phyloP scores from a whole-genome alignment of 305 asterid species.

The Fraxinus sp. region DNA sequence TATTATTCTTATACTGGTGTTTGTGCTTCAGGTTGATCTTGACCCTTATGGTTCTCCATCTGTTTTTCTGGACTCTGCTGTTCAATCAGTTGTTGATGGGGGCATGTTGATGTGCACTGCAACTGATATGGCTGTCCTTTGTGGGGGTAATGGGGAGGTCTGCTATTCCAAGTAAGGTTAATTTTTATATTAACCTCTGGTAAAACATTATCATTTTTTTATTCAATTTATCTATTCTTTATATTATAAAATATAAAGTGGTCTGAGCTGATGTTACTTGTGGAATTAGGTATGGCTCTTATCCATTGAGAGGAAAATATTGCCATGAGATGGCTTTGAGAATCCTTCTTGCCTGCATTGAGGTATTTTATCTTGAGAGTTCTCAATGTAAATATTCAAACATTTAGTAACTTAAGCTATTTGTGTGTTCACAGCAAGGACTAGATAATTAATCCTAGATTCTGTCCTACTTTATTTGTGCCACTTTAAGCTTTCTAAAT shows the following conservation, averaged over 20 bases:
- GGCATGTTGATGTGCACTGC: slow-evolving; percentile 96
- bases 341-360: slow-evolving; percentile 86
- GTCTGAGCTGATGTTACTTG: slow-evolving; percentile 5
- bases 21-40: slow-evolving; percentile 77
- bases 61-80: slow-evolving; percentile 90
- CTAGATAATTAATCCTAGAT: not conserved
- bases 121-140: slow-evolving; percentile 97
- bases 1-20: not conserved
- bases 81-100: slow-evolving; percentile 89
- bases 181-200: slow-evolving; percentile 3
- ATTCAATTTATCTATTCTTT: not conserved
- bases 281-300: slow-evolving; percentile 79
- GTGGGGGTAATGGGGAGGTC: slow-evolving; percentile 93
- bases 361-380: slow-evolving; percentile 43
- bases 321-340: slow-evolving; percentile 98
- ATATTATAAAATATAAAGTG: not conserved
- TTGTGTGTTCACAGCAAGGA: not conserved
- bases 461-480: not conserved
- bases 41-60: slow-evolving; percentile 99
- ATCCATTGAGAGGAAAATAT: slow-evolving; percentile 89
- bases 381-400: not conserved
- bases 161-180: slow-evolving; percentile 95
- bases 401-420: not conserved
- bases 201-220: not conserved
- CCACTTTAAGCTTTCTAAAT: not conserved